Evolutionary conservation across 2,329 filamentous ascomycete species (phyloP).

Genomic region (Pseudocercospora vitis): DNA sequence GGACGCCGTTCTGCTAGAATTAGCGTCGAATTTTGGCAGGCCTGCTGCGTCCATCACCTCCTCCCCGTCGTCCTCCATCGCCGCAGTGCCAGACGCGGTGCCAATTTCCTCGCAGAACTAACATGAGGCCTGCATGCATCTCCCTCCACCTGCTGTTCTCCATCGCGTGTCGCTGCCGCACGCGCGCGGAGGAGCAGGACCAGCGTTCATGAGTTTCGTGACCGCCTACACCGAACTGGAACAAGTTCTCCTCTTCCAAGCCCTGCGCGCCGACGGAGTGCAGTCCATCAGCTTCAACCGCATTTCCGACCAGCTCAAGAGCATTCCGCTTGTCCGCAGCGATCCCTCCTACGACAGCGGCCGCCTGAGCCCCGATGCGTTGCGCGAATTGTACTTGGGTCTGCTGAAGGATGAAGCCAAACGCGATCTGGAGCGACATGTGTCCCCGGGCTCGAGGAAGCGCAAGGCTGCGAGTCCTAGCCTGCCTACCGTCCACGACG

Average conservation of each 20-base stretch:
- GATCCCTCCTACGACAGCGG: slow-evolving; percentile 69
- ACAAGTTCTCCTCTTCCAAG: slow-evolving; percentile 81
- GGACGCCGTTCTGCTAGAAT: too few species aligned
- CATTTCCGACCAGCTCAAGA: slow-evolving; percentile 73
- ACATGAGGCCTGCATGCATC: background rate
- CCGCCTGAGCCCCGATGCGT: slow-evolving; percentile 72
- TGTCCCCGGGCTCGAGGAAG: slow-evolving; percentile 62
- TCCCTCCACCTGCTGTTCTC: too few species aligned
- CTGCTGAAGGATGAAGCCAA: slow-evolving; percentile 73
- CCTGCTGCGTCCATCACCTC: too few species aligned
- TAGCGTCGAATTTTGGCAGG: too few species aligned
- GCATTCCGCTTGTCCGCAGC: slow-evolving; percentile 69
- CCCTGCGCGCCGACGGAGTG: slow-evolving; percentile 67
- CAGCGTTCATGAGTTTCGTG: slow-evolving; percentile 51
- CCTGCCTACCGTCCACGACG: slow-evolving; percentile 65
- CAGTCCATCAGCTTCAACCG: slow-evolving; percentile 64
- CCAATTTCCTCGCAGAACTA: too few species aligned
- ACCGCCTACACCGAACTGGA: slow-evolving; percentile 80
- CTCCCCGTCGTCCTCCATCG: too few species aligned
- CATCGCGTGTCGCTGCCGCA: background rate
- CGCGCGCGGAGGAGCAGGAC: background rate
- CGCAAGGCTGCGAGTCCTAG: slow-evolving; percentile 69
- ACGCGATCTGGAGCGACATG: slow-evolving; percentile 40
- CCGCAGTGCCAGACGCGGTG: too few species aligned
- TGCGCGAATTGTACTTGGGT: slow-evolving; percentile 75